These are phyloP conservation scores for Lipomyces spencermartinsiae DNA, from an alignment of 805 yeast species.

Conservation along the genomic window DNA sequence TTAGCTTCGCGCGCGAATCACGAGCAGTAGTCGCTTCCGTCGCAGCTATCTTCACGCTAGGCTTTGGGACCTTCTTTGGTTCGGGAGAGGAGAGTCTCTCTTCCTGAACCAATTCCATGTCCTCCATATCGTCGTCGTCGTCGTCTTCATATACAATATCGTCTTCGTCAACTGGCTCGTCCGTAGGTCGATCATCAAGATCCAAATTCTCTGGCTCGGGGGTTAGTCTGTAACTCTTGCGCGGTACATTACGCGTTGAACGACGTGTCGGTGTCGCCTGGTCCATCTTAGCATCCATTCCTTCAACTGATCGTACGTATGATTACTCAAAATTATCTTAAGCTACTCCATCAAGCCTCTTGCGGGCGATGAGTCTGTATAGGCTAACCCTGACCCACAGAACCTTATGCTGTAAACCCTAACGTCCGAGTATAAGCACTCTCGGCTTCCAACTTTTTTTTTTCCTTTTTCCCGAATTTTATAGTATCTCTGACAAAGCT, in stretches of 20 bases:
- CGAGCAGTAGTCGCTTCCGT: neutral
- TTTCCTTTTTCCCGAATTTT: conserved; percentile 11
- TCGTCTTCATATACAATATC: conserved; percentile 30
- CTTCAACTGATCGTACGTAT: neutral
- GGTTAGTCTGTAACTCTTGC: conserved; percentile 4
- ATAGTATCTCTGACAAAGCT: conserved; percentile 32
- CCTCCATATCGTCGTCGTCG: conserved; percentile 14
- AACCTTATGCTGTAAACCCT: conserved; percentile 9
- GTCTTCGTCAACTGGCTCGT: conserved; percentile 14
- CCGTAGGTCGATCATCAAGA: neutral
- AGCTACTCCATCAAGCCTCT: too few species aligned
- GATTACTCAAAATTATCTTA: neutral
- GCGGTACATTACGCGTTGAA: conserved; percentile 16
- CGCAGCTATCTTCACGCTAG: neutral
- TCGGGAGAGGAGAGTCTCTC: neutral
- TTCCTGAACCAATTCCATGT: neutral
- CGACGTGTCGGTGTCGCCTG: conserved; percentile 11
- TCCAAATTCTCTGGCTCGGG: conserved; percentile 4
- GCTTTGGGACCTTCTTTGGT: neutral
- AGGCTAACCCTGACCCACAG: too few species aligned
- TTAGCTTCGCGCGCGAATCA: neutral
- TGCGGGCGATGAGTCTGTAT: too few species aligned
- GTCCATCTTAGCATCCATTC: neutral
- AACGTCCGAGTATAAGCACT: neutral
- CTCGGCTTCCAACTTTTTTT: neutral